Percentiles rank a stretch among this genome's conserved stretches.
Conservation (phyloP, 2,329 filamentous ascomycete genomes). For the Talaromyces rugulosus region DNA sequence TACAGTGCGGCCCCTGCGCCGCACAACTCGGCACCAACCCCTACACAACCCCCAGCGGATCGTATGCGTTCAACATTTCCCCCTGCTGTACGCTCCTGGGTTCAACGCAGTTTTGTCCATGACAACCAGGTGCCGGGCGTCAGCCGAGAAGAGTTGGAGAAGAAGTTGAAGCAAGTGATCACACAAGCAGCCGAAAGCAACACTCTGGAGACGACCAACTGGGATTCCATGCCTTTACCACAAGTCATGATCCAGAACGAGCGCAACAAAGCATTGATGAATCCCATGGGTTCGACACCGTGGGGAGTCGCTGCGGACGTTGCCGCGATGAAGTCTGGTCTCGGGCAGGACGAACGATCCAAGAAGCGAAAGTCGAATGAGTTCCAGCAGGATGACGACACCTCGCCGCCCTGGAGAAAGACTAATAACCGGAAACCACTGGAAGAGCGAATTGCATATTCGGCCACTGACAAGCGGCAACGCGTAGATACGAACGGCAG, state of each 20-base stretch:
- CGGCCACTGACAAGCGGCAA: constrained; percentile 48
- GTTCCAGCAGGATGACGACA: constrained; percentile 49
- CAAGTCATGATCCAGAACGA: constrained; percentile 77
- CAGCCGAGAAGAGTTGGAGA: constrained; percentile 67
- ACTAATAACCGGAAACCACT: constrained; percentile 60
- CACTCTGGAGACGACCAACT: constrained; percentile 70
- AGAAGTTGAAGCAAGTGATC: constrained; percentile 81
- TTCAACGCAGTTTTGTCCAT: constrained; percentile 79
- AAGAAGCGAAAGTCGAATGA: constrained; percentile 83
- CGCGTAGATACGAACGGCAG: constrained; percentile 45
- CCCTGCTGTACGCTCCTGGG: constrained; percentile 77
- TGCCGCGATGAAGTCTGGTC: constrained; percentile 19
- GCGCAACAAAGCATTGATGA: constrained; percentile 49
- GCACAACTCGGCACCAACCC: constrained; percentile 20
- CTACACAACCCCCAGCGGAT: constrained; percentile 33
- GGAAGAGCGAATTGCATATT: constrained; percentile 71
- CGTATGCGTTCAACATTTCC: constrained; percentile 69
- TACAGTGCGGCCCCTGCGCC: constrained; percentile 19
- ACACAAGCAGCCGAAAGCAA: constrained; percentile 72
- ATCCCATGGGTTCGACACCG: constrained; percentile 35
- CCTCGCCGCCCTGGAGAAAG: constrained; percentile 69
- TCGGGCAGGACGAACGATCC: constrained; percentile 32
- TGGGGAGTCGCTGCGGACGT: constrained; percentile 24
- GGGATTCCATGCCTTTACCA: constrained; percentile 77
- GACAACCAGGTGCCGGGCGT: constrained; percentile 64